Conservation (phyloP, 2,329 filamentous ascomycete genomes). For the Alternaria ventricosa region DNA sequence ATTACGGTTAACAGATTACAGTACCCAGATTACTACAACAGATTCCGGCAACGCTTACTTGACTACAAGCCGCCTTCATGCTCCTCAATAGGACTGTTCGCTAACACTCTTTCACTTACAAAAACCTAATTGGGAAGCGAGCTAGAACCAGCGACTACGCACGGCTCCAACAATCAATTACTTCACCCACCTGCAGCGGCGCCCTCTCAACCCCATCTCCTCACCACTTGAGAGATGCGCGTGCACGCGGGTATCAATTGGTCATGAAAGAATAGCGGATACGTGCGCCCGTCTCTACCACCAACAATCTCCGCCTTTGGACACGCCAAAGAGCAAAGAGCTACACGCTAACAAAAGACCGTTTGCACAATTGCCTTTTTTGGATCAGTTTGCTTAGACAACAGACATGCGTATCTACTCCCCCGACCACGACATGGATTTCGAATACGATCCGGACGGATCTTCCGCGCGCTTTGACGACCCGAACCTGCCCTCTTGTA, state of each 20-base stretch:
- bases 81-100: neutral
- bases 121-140: neutral
- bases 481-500: neutral
- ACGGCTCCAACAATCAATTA: neutral
- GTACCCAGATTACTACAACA: neutral
- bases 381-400: neutral
- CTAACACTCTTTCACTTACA: neutral
- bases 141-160: neutral
- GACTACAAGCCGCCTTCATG: neutral
- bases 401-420: neutral
- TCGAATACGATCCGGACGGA: neutral
- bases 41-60: neutral
- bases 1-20: neutral
- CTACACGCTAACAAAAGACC: neutral
- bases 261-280: neutral
- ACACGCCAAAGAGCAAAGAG: neutral
- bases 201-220: neutral
- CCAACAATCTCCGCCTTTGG: neutral
- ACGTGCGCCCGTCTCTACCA: neutral
- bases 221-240: neutral
- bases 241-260: neutral
- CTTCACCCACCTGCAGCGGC: neutral
- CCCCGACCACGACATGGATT: neutral
- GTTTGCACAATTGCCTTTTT: constrained; percentile 15
- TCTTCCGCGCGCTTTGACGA: neutral